Evolutionary conservation across 129 eudicot species (phyloP), one percentile per base, ranked within the genome.

Genomic region (Apium graveolens): DNA sequence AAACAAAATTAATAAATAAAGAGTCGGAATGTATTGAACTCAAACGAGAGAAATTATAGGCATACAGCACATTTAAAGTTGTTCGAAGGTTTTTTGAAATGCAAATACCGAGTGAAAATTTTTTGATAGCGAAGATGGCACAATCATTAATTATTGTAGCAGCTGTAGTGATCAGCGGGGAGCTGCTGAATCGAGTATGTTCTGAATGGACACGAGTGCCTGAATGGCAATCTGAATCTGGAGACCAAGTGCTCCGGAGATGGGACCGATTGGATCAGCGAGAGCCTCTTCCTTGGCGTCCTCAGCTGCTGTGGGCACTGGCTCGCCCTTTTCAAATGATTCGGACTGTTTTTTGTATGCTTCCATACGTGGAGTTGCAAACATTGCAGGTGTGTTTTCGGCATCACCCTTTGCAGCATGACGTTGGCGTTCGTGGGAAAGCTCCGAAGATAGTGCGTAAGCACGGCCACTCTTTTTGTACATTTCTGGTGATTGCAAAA

Each of bases 311-410:
- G 76, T 72, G 20, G 51, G 76, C n/a, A 72, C 31, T 20, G 51
- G 76, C 45, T 72, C 4, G 46, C 66, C 66, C 10, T 57, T 14
- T 16, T 4, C 76, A 41, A 42, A 73, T 43, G 51, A 41, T 27
- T 39, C 45, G 0, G 76, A 45, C 4, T 73, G 76, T 34, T 73
- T 45, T 16, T 32, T 27, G 76, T 39, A 73, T 26, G 10, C 49
- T 45, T 73, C 76, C 55, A 73, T 44, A 38, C 53, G 76, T 45
- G 76, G 76, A 42, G 76, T 73, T 45, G 76, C 45, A 41, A n/a
- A 73, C 45, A 73, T 39, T 11, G 37, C 34, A 1, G 20, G 10
- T 10, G 66, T 9, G 12, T 42, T 73, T 27, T 73, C 55, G 2
- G 44, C 53, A 41, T 73, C 76, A 42, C 76, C 76, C 29, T 16